Evolutionary conservation across 2,329 filamentous ascomycete genomes (phyloP).

Genomic region (Didymella glomerata): DNA sequence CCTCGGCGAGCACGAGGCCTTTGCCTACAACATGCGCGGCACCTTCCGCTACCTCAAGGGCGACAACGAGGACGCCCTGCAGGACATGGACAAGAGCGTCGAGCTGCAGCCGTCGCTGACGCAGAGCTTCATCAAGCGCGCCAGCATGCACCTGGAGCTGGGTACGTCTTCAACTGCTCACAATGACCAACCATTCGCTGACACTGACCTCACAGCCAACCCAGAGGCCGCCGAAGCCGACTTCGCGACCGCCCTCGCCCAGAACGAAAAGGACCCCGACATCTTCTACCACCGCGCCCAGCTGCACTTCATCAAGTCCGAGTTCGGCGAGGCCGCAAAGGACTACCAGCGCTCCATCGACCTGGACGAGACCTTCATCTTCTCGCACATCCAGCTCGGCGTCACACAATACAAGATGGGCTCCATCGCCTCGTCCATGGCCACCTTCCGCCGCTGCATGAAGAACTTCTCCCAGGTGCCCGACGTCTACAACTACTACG

Average conservation of each 20-base stretch:
- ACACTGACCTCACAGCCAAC: slow-evolving; percentile 63
- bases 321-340: slow-evolving; percentile 92
- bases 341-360: slow-evolving; percentile 99
- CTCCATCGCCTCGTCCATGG: slow-evolving; percentile 96
- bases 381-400: slow-evolving; percentile 98
- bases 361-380: slow-evolving; percentile 94
- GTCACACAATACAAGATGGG: slow-evolving; percentile 99
- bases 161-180: slow-evolving; percentile 59
- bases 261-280: slow-evolving; percentile 90
- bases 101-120: slow-evolving; percentile 87
- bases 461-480: slow-evolving; percentile 98
- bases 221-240: slow-evolving; percentile 87
- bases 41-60: slow-evolving; percentile 94
- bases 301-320: slow-evolving; percentile 95
- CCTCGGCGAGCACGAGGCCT: slow-evolving; percentile 82
- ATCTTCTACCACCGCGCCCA: slow-evolving; percentile 99
- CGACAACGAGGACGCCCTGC: slow-evolving; percentile 81
- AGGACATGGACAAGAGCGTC: slow-evolving; percentile 90
- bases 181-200: neutral
- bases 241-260: slow-evolving; percentile 83
- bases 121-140: slow-evolving; percentile 98
- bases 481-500: slow-evolving; percentile 99
- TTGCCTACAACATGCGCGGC: slow-evolving; percentile 95
- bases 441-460: slow-evolving; percentile 94
- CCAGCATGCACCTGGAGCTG: slow-evolving; percentile 95